A percentile compares a stretch with the other conserved stretches of the same genome.
Evolutionary conservation across 371 early-diverging fungal species (phyloP).

Genomic region (Lichtheimia corymbifera): DNA sequence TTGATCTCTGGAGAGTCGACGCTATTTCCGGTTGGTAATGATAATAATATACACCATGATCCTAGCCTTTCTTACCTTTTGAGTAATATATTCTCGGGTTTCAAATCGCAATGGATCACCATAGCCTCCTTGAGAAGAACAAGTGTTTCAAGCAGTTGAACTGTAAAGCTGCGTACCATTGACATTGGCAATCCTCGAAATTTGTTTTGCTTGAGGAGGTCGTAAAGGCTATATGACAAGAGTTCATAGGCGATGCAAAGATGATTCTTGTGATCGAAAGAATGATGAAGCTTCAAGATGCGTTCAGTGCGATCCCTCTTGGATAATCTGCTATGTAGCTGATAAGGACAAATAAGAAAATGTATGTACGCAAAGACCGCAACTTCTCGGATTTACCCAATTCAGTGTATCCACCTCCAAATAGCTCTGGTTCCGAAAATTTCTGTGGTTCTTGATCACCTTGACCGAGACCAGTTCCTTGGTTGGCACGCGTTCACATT

Average conservation of each 20-base stretch:
- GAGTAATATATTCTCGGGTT: conserved; percentile 97
- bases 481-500: conserved; percentile 84
- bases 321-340: too few relatives aligned
- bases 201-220: conserved; percentile 88
- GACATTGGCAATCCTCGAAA: conserved; percentile 86
- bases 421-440: conserved; percentile 90
- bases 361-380: too few relatives aligned
- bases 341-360: too few relatives aligned
- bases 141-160: conserved; percentile 89
- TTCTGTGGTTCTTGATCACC: conserved; percentile 92
- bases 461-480: conserved; percentile 93
- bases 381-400: conserved; percentile 41
- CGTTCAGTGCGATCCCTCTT: conserved; percentile 29
- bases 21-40: conserved; percentile 21
- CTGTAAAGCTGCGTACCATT: conserved; percentile 80
- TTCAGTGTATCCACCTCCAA: conserved; percentile 92
- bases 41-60: neutral
- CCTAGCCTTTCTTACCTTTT: conserved; percentile 54
- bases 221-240: conserved; percentile 92
- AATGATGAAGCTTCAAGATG: conserved; percentile 77
- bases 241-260: conserved; percentile 95
- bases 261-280: conserved; percentile 90
- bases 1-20: conserved; percentile 85
- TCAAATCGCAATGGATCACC: conserved; percentile 98
- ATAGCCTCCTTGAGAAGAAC: conserved; percentile 75